Conservation (phyloP, 495 filamentous ascomycete species). For the Talaromyces liani region DNA sequence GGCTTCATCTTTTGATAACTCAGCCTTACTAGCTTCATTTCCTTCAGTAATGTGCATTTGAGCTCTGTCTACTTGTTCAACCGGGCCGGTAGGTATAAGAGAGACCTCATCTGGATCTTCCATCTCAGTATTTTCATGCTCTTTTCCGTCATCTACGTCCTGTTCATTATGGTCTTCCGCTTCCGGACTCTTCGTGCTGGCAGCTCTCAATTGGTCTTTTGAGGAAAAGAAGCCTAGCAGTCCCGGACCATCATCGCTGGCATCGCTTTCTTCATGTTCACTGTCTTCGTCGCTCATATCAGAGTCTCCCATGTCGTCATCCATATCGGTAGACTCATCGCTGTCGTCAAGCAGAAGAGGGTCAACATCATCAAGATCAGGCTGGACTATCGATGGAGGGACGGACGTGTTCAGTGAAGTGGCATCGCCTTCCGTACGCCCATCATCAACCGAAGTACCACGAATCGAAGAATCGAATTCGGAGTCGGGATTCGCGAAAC, state of each 20-base stretch:
- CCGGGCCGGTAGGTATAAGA: constrained; percentile 34
- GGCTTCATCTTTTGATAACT: not conserved
- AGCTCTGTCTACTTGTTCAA: constrained; percentile 6
- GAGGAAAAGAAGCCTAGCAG: constrained; percentile 60
- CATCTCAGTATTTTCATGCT: constrained; percentile 18
- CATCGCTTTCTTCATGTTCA: constrained; percentile 44
- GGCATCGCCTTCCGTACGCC: constrained; percentile 17
- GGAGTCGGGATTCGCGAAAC: not conserved
- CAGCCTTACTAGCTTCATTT: not conserved
- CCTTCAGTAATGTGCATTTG: not conserved
- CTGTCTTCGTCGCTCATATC: constrained; percentile 46
- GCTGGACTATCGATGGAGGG: constrained; percentile 18
- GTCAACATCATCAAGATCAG: constrained; percentile 60
- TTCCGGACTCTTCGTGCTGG: constrained; percentile 21
- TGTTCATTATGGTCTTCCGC: constrained; percentile 19
- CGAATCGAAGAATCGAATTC: not conserved
- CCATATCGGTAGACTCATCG: constrained; percentile 84
- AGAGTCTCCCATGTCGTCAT: constrained; percentile 69
- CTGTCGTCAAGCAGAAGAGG: constrained; percentile 61
- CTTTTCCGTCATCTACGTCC: constrained; percentile 11
- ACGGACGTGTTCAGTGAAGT: constrained; percentile 19
- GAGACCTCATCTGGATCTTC: constrained; percentile 41
- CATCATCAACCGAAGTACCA: constrained; percentile 7
- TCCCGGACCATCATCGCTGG: constrained; percentile 43
- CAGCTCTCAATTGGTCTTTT: constrained; percentile 28